Evolutionary conservation across 1,284 basidiomycete genomes (phyloP), one percentile per base, ranked within the genome.

Genomic region (Exsudoporus floridanus): DNA sequence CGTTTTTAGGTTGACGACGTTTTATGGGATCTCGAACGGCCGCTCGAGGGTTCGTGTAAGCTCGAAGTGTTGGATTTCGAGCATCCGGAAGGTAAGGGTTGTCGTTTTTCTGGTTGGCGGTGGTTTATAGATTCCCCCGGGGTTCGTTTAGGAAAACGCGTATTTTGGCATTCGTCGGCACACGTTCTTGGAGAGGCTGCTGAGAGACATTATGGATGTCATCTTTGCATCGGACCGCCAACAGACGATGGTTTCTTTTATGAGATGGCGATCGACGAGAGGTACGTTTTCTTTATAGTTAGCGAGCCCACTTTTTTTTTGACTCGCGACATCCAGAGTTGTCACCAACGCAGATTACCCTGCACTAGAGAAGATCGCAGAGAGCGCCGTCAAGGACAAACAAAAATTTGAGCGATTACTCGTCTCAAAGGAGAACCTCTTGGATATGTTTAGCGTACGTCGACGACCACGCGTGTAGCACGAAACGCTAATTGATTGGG

Each of bases 211-310:
- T 98, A 98, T 70, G 96, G 96, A 39, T 98, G 95, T 72, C 94
- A 98, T 75, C 80, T 99, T 18, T 98, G 96, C 69, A 88, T 98
- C 62, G 97, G 97, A 14, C 97, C 97, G 19, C 97, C 97, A 19
- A 95, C 94, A 4, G 94, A 98, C 39, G 96, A 99, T 28, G 97
- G 97, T 14, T 99, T 99, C 82, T 99, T 97, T 82, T 99, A 99
- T 72, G 97, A 99, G 72, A 99, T 99, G 97, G 83, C 81, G 7
- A 90, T 88, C 52, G 74, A 83, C 36, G 84, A 90, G 50, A 76
- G 87, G 85, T 82, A 45, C 33, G 74, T 61, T 16, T 10, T 19
- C n/a, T 12, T 12, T 31, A 8, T 16, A 7, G 6, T n/a, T 34
- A 13, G 7, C 12, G 4, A 9, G 25, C 13, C 13, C 14, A n/a